Evolutionary conservation across 208 protist species (phyloP).

Genomic region (Acanthamoeba triangularis): DNA sequence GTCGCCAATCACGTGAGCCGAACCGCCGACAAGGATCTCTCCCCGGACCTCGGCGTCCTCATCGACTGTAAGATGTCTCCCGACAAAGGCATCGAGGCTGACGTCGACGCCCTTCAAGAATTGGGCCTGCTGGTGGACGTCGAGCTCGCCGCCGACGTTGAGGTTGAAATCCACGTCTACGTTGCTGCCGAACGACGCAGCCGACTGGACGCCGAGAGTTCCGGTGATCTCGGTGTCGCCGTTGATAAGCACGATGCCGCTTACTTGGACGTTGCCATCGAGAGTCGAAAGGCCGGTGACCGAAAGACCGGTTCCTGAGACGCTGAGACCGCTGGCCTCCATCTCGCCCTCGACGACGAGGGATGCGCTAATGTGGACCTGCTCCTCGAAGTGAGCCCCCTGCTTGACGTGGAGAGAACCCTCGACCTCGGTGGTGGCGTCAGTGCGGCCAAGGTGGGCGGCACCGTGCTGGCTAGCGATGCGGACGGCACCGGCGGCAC

Average conservation of each 20-base stretch:
- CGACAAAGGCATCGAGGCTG: not conserved
- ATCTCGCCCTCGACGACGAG: not conserved
- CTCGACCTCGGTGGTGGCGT: conserved; percentile 10
- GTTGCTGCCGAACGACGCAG: conserved; percentile 3
- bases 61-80: conserved; percentile 36
- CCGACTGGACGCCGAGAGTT: conserved; percentile 12
- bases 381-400: not conserved
- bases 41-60: conserved; percentile 48
- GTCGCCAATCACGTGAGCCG: not conserved
- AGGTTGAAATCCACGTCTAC: conserved; percentile 56
- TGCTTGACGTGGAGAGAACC: conserved; percentile 46
- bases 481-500: not conserved
- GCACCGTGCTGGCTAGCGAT: not conserved
- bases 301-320: not conserved
- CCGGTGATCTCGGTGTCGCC: conserved; percentile 32
- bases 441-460: conserved; percentile 22
- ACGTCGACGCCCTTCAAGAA: conserved; percentile 43
- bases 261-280: conserved; percentile 10
- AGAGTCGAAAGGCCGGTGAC: conserved; percentile 18
- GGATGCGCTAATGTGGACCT: not conserved
- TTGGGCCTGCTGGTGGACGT: conserved; percentile 24
- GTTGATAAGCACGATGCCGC: conserved; percentile 21
- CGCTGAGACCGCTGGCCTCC: not conserved
- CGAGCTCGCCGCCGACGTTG: conserved; percentile 53
- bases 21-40: conserved; percentile 32